Evolutionary conservation across 2,329 filamentous ascomycete species (phyloP), one percentile per base, ranked within the genome.

Genomic region (Colletotrichum tofieldiae): DNA sequence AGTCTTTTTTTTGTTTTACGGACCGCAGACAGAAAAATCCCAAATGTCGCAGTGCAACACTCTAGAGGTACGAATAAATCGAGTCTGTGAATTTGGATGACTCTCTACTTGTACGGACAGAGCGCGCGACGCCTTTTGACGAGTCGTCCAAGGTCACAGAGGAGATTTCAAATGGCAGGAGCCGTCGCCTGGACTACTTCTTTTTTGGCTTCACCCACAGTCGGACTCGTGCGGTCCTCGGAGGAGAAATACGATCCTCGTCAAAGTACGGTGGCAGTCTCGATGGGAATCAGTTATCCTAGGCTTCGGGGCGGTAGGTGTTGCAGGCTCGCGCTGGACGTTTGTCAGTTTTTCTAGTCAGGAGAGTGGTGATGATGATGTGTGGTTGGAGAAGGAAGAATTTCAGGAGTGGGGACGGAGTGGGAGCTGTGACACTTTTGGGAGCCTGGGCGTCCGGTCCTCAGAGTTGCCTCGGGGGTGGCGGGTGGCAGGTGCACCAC

Each of bases 101-200:
- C 59, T 72, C 70, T 70, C 70, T 72, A 72, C 70, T 70, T 60
- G 70, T 69, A 72, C 70, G 47, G 39, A 70, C 65, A 55, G 59
- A 70, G 65, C 39, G 70, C 52, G 59, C 66, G 70, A 72, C 70
- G 61, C 65, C 59, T 70, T 69, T 72, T 61, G 58, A 68, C 56
- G 60, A 72, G 70, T 60, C 70, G 70, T 63, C 65, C 60, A 55
- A 70, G 60, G 60, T 72, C 70, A 70, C 70, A 59, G 69, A 65
- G 67, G 47, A 69, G 58, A 72, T 72, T 64, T 72, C 69, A 69
- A 72, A 63, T 70, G 58, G 60, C 59, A 72, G 70, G 60, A 64
- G 70, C 56, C 59, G 65, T 60, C 66, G 70, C 63, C 65, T 18
- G 35, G 70, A 70, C 66, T 65, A 71, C 68, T 70, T 47, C 20